Evolutionary conservation across 2,329 filamentous ascomycete genomes (phyloP).

Genomic region (Thelonectria blattea): DNA sequence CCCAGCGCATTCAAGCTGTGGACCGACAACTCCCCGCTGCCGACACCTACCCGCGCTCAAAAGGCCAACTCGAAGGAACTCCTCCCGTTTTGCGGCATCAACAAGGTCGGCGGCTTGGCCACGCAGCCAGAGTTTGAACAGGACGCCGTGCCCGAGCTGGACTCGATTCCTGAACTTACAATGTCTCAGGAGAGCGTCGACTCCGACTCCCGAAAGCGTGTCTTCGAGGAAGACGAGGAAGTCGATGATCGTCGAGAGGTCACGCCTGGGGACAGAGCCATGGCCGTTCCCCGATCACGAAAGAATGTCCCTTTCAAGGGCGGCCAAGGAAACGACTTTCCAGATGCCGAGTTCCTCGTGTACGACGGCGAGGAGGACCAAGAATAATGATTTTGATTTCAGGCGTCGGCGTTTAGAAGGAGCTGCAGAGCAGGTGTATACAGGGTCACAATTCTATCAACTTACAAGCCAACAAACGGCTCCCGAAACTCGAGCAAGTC

Average conservation of each 20-base stretch:
- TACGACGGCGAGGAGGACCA: conserved; percentile 40
- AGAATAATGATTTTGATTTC: conserved; percentile 15
- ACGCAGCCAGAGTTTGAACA: conserved; percentile 57
- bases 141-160: conserved; percentile 41
- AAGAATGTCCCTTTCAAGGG: conserved; percentile 33
- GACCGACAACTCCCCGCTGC: conserved; percentile 43
- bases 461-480: conserved; percentile 57
- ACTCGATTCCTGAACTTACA: conserved; percentile 55
- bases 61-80: conserved; percentile 62
- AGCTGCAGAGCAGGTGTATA: conserved; percentile 31
- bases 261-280: conserved; percentile 51
- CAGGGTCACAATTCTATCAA: neutral
- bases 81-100: conserved; percentile 79
- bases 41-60: conserved; percentile 22
- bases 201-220: conserved; percentile 53
- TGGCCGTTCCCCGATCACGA: conserved; percentile 55
- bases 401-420: conserved; percentile 30
- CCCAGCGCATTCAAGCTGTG: conserved; percentile 60
- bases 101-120: conserved; percentile 74
- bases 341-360: conserved; percentile 71
- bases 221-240: conserved; percentile 51
- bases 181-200: conserved; percentile 61
- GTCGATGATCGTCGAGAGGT: conserved; percentile 42
- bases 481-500: conserved; percentile 81
- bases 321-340: conserved; percentile 69